Evolutionary conservation across 305 asterid genomes (phyloP).

Genomic region (Rubia tinctorum): DNA sequence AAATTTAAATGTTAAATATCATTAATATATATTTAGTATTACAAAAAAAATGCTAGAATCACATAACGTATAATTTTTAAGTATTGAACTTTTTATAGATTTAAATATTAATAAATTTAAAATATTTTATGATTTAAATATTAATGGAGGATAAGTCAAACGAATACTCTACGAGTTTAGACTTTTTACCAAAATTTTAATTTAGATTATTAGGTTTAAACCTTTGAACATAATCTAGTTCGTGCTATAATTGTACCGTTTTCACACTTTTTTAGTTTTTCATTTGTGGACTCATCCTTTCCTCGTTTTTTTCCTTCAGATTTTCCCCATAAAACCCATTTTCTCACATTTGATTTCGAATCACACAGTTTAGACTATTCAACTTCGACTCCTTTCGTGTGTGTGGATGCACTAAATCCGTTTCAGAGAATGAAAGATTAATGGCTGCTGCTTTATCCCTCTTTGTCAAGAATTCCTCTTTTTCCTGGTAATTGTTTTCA

Average conservation of each 20-base stretch:
- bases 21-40: too few species aligned
- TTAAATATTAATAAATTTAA: too few species aligned
- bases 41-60: too few species aligned
- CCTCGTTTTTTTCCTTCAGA: not conserved
- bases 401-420: not conserved
- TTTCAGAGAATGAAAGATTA: not conserved
- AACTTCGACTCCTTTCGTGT: not conserved
- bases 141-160: not conserved
- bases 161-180: not conserved
- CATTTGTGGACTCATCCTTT: too few species aligned
- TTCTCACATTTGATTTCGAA: not conserved
- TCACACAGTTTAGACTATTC: not conserved
- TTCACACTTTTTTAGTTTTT: not conserved
- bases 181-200: not conserved
- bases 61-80: too few species aligned
- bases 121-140: too few species aligned
- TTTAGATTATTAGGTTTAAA: not conserved
- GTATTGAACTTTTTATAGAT: too few species aligned
- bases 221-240: not conserved
- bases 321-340: not conserved
- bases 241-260: not conserved
- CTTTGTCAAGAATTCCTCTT: conserved; percentile 23
- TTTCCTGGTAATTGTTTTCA: conserved; percentile 23
- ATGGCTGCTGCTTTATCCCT: conserved; percentile 30
- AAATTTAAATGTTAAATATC: too few species aligned